Percentiles rank a stretch among this genome's conserved stretches.
Evolutionary conservation across 495 filamentous ascomycete species (phyloP).

Genomic region (Thermochaetoides thermophila): DNA sequence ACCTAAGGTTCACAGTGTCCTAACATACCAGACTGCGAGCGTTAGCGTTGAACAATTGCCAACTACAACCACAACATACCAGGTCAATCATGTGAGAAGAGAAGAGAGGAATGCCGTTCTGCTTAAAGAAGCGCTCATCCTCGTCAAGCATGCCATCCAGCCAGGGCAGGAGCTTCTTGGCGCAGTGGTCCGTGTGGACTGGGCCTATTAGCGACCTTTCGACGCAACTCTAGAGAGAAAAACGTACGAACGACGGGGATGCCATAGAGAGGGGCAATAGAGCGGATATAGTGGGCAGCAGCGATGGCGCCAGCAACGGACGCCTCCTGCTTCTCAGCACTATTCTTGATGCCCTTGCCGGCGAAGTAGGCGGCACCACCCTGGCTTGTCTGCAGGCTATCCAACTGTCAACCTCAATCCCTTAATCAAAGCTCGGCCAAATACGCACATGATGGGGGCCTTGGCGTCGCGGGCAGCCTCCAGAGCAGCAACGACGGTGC

Average conservation of each 20-base stretch:
- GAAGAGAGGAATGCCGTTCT: conserved; percentile 84
- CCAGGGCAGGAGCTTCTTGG: conserved; percentile 81
- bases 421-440: not conserved
- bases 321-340: conserved; percentile 54
- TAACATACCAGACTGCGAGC: conserved; percentile 11
- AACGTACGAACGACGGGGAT: conserved; percentile 83
- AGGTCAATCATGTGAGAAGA: conserved; percentile 96
- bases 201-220: not conserved
- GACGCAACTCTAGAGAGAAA: too few relatives aligned
- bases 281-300: conserved; percentile 84
- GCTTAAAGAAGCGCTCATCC: conserved; percentile 87
- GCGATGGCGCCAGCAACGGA: conserved; percentile 79
- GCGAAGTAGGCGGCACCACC: conserved; percentile 91
- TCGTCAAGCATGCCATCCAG: conserved; percentile 88
- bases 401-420: conserved; percentile 3
- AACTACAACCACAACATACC: conserved; percentile 7
- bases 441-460: conserved; percentile 52
- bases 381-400: conserved; percentile 62
- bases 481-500: conserved; percentile 72
- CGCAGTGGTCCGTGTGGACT: conserved; percentile 56
- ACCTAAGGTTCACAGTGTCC: not conserved
- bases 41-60: conserved; percentile 1
- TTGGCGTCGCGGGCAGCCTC: conserved; percentile 87
- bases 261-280: conserved; percentile 73
- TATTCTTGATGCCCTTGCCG: conserved; percentile 84